Evolutionary conservation across 768 basidiomycete genomes (phyloP).

Genomic region (Serendipita vermifera): DNA sequence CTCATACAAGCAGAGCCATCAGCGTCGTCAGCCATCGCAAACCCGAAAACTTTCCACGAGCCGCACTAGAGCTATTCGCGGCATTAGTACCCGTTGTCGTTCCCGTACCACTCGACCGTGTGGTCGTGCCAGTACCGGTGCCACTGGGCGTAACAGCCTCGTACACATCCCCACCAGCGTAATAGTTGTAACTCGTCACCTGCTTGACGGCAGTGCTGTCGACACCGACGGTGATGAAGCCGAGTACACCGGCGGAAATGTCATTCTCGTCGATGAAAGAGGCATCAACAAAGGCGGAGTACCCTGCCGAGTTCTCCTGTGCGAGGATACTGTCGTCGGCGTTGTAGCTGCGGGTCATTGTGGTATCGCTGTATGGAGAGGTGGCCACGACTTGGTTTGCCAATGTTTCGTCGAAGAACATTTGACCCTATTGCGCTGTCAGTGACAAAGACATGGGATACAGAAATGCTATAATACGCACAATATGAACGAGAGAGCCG

Average conservation of each 20-base stretch:
- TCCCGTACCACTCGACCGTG: not conserved
- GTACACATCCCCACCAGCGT: slow-evolving; percentile 4
- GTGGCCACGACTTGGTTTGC: slow-evolving; percentile 21
- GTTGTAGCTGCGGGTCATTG: slow-evolving; percentile 21
- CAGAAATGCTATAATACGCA: not conserved
- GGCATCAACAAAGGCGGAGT: slow-evolving; percentile 22
- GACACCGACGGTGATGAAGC: slow-evolving; percentile 20
- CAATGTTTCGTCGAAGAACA: slow-evolving; percentile 30
- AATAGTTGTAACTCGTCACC: slow-evolving; percentile 4
- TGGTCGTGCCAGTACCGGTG: not conserved
- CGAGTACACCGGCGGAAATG: slow-evolving; percentile 24
- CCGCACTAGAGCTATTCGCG: not conserved
- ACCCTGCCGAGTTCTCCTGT: slow-evolving; percentile 17
- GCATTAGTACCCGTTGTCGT: not conserved
- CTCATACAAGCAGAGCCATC: too few relatives aligned
- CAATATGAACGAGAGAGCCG: slow-evolving; percentile 25
- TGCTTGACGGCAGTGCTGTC: not conserved
- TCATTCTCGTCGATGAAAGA: slow-evolving; percentile 19
- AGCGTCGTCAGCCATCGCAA: too few relatives aligned
- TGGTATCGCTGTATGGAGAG: slow-evolving; percentile 22
- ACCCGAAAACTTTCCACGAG: too few relatives aligned
- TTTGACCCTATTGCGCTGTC: slow-evolving; percentile 17
- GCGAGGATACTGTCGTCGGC: slow-evolving; percentile 23
- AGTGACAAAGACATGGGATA: not conserved
- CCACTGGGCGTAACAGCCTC: not conserved